Base-by-base conservation (phyloP, 306 rosid genomes). In the Castanospermum australe region DNA sequence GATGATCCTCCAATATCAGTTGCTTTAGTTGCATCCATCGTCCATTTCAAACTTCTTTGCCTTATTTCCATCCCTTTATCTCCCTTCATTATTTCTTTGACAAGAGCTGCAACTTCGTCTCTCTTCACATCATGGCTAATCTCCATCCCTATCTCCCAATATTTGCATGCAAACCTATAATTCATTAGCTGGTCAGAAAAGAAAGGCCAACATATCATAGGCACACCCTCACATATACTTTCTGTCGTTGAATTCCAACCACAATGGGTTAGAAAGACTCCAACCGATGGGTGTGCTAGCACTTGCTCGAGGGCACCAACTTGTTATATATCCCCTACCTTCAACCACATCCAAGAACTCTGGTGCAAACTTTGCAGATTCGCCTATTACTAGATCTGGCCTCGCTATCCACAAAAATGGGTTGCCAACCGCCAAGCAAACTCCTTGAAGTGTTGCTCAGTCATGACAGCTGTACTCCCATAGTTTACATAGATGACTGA, bases 361-460 rank as follows among this genome's bases (percentile, higher is more conserved):
- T 24, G 71, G 45, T 3, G 87, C 24, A 4, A 84, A 76, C 25
- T 39, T 11, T 3, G 44, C 41, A 0, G 73, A 67, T 52, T 79
- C 77, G 5, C 78, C 85, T 79, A 14, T 14, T 28, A 73, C 84
- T 36, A 85, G 52, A 73, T 86, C 85, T 8, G 82, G 85, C 64
- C 89, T 81, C n/a, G 86, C 50, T 5, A 84, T 57, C 87, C 86
- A 84, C 73, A 82, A 22, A 60, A 84, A 84, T 8, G 78, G 67
- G 18, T 73, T 39, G 88, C 92, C 6, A 86, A 47, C 0, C 92
- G 88, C 89, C 84, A 78, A 8, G 92, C 88, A 71, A 88, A 83
- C 42, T 88, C 92, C 22, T 50, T 67, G 2, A 81, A 20, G 7
- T 69, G 51, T 17, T 81, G 41, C 14, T 79, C 65, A 5, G 83